A percentile compares a stretch with the other conserved stretches of the same genome.
Evolutionary conservation across 768 basidiomycete species (phyloP).

Genomic region (Naganishia randhawae): DNA sequence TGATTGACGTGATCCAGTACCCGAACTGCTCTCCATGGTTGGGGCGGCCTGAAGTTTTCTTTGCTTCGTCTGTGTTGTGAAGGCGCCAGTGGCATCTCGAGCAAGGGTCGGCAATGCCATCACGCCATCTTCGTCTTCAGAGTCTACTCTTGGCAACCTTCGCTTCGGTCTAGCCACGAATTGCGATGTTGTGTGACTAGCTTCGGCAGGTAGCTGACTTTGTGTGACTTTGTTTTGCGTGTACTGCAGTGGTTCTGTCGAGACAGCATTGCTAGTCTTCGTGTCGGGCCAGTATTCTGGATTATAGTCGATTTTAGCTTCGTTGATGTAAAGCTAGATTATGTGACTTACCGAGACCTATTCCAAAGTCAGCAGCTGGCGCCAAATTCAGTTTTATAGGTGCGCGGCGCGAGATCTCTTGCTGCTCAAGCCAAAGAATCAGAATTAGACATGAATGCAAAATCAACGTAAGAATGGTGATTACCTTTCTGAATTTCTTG

Average conservation of each 20-base stretch:
- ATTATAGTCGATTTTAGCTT: not conserved
- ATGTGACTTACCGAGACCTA: conserved; percentile 10
- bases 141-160: conserved; percentile 23
- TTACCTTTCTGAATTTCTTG: conserved; percentile 51
- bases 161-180: conserved; percentile 1
- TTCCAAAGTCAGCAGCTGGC: conserved; percentile 26
- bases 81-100: conserved; percentile 6
- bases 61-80: not conserved
- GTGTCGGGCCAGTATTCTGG: conserved; percentile 29
- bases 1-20: conserved; percentile 5
- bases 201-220: conserved; percentile 17
- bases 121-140: conserved; percentile 22
- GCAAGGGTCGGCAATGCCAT: conserved; percentile 1
- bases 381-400: conserved; percentile 22
- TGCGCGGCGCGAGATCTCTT: conserved; percentile 15
- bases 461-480: not conserved
- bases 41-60: not conserved
- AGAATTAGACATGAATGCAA: not conserved
- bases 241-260: conserved; percentile 1
- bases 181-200: not conserved
- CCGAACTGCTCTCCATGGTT: not conserved
- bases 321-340: not conserved
- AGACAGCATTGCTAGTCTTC: not conserved
- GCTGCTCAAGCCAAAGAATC: not conserved
- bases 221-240: not conserved